Evolutionary conservation across 306 rosid genomes (phyloP).

Genomic region (Begonia peltatifolia): DNA sequence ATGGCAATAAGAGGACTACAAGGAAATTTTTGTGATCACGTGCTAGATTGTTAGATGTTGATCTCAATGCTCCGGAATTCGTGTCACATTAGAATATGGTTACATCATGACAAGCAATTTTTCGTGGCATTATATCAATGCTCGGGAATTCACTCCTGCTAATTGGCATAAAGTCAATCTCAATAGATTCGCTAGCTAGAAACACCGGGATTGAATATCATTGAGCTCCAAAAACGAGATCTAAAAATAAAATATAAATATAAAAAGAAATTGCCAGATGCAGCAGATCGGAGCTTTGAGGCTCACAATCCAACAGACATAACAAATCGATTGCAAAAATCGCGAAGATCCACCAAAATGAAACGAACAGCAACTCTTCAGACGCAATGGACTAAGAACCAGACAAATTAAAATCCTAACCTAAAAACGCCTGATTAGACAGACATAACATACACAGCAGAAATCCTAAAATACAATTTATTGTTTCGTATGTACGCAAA

Average conservation of each 20-base stretch:
- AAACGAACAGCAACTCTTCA: neutral
- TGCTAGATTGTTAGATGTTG: no score
- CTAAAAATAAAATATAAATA: no score
- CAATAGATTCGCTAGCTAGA: neutral
- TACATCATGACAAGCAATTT: no score
- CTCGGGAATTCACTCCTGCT: no score
- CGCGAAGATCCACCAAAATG: neutral
- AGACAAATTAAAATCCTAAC: neutral
- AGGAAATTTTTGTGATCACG: no score
- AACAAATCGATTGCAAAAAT: constrained; percentile 6
- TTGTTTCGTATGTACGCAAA: neutral
- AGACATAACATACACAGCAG: neutral
- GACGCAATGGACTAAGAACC: neutral
- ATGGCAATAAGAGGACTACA: no score
- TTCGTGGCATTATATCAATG: no score
- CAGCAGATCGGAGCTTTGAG: constrained; percentile 7
- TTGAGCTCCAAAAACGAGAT: neutral
- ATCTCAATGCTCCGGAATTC: no score
- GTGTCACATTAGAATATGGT: no score
- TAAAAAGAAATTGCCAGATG: no score
- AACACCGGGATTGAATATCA: neutral
- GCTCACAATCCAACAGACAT: neutral
- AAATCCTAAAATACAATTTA: constrained; percentile 1
- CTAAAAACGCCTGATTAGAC: neutral
- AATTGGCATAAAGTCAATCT: no score